Conservation (phyloP, 2,329 filamentous ascomycete genomes). For the Emericellopsis cladophorae region DNA sequence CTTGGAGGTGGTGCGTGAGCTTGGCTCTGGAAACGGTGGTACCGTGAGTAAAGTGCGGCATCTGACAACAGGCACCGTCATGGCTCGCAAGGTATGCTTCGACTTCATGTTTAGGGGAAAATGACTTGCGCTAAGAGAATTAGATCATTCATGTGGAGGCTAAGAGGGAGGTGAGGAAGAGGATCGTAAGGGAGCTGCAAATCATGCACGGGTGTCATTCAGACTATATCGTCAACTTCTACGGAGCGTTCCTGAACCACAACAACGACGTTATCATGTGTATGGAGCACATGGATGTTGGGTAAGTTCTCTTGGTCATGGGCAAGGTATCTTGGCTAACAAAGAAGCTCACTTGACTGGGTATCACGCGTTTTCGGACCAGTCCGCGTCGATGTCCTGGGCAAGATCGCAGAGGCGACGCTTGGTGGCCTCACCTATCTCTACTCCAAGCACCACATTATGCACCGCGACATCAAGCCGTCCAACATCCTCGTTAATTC, state of each 20-base stretch:
- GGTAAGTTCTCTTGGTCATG: constrained; percentile 28
- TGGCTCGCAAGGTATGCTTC: constrained; percentile 67
- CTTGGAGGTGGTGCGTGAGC: constrained; percentile 82
- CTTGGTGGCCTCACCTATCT: constrained; percentile 89
- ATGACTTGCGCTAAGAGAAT: neutral
- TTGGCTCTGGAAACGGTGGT: constrained; percentile 91
- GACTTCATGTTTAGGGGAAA: neutral
- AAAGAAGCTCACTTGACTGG: constrained; percentile 68
- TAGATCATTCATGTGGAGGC: constrained; percentile 97
- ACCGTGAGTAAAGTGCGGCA: constrained; percentile 98
- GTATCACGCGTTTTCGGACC: constrained; percentile 93
- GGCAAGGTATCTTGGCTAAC: neutral
- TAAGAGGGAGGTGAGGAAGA: constrained; percentile 91
- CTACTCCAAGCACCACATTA: constrained; percentile 91
- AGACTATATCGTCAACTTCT: constrained; percentile 94
- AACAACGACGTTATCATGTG: constrained; percentile 98
- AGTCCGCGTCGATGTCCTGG: constrained; percentile 87
- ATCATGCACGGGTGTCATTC: constrained; percentile 98
- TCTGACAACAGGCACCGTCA: constrained; percentile 84
- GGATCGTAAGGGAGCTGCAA: constrained; percentile 91
- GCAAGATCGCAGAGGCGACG: constrained; percentile 94
- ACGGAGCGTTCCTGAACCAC: constrained; percentile 92
- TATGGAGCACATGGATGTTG: constrained; percentile 99
- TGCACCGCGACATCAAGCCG: constrained; percentile 98
- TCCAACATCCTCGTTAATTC: constrained; percentile 97